phyloP scores from a whole-genome alignment of 2,329 filamentous ascomycete genomes.

The Epicoccum nigrum region DNA sequence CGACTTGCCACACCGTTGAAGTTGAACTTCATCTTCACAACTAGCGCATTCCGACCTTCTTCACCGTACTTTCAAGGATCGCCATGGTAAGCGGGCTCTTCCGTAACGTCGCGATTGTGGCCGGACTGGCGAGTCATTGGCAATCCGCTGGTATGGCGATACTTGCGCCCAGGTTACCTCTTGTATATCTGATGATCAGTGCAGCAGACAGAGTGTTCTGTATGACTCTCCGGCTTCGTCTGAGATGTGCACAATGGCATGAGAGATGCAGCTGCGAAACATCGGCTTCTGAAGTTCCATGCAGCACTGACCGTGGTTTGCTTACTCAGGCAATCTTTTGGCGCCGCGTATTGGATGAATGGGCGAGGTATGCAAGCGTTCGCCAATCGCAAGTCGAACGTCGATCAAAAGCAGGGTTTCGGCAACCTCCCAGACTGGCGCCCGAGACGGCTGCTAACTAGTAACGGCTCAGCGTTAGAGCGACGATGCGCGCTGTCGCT shows the following conservation, averaged over 20 bases:
- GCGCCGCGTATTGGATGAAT: neutral
- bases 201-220: neutral
- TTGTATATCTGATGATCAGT: conserved; percentile 7
- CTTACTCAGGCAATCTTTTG: conserved; percentile 2
- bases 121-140: conserved; percentile 8
- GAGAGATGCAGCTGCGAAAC: neutral
- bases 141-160: neutral
- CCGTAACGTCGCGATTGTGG: conserved; percentile 1
- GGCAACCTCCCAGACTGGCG: neutral
- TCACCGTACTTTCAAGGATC: conserved; percentile 11
- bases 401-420: conserved; percentile 6
- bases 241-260: neutral
- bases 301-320: neutral
- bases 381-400: conserved; percentile 6
- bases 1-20: conserved; percentile 12
- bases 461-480: conserved; percentile 12
- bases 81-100: conserved; percentile 1
- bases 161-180: neutral
- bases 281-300: neutral
- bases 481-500: conserved; percentile 8
- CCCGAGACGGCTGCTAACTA: conserved; percentile 8
- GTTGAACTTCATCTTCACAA: neutral
- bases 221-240: neutral
- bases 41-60: conserved; percentile 6
- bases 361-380: neutral